Percentiles rank a stretch among this genome's conserved stretches.
These are phyloP conservation scores for Auriscalpium vulgare DNA, from an alignment of 768 basidiomycete genomes.

Conservation along the genomic window DNA sequence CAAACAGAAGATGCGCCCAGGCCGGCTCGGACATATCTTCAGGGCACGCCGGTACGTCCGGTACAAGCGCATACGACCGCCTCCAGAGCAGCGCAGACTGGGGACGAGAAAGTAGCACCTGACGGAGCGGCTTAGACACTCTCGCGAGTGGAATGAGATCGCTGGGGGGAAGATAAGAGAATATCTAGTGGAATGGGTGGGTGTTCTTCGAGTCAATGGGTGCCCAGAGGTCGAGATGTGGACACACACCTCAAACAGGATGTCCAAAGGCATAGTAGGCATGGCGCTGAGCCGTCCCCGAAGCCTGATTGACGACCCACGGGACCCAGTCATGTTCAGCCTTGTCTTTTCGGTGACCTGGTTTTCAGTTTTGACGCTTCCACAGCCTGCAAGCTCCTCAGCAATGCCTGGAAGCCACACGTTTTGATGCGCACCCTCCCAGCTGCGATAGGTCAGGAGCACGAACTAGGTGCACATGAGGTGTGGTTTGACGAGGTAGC, in stretches of 20 bases:
- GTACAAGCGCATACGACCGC: background rate
- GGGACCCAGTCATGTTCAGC: no score
- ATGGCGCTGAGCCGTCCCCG: slow-evolving; percentile 8
- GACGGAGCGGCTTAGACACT: slow-evolving; percentile 22
- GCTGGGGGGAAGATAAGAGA: slow-evolving; percentile 20
- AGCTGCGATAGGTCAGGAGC: no score
- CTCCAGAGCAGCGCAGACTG: slow-evolving; percentile 21
- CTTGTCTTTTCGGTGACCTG: no score
- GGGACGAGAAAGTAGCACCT: slow-evolving; percentile 15
- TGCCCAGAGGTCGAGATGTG: background rate
- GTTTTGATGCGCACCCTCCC: no score
- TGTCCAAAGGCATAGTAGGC: slow-evolving; percentile 19
- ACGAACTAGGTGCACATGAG: no score
- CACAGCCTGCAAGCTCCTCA: no score
- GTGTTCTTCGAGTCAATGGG: background rate
- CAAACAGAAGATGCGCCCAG: slow-evolving; percentile 7
- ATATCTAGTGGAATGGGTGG: slow-evolving; percentile 16
- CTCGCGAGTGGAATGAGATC: slow-evolving; percentile 25
- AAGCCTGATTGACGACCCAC: no score
- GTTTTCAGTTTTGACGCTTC: no score
- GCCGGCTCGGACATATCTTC: slow-evolving; percentile 4
- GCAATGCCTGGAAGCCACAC: no score
- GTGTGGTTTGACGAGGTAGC: no score
- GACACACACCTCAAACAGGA: slow-evolving; percentile 20
- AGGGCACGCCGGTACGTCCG: slow-evolving; percentile 2